Evolutionary conservation across 805 yeast species (phyloP), one percentile per base, ranked within the genome.

Genomic region (Schwanniomyces polymorphus): DNA sequence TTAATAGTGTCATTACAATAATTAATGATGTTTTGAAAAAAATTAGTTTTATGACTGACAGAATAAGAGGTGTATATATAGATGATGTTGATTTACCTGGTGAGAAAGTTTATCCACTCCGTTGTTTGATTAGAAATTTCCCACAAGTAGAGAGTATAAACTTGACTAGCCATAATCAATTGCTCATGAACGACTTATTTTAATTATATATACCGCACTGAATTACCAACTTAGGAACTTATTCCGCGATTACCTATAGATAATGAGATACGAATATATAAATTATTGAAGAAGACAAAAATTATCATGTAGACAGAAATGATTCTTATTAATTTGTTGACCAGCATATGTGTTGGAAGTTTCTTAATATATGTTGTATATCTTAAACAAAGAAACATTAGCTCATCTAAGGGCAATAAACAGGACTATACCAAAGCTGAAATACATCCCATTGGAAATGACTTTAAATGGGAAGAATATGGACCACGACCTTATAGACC

Each of bases 391-490:
- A 5, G 12, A 7, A 29, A 29, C 2, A 11, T 2, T 29, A 29
- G 16, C 3, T 12, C 3, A 12, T 5, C 7, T n/a, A 29, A 29
- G 10, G 21, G 8, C 8, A 7, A 3, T 7, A 10, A 31, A 7
- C 17, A 3, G 3, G 35, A 31, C 11, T 26, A 47, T 43, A 7
- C 6, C 38, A 25, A 16, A 21, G 27, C 34, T 27, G 21, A 4
- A 10, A 43, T 58, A 2, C 38, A 45, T 1, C 61, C 80, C 1
- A 72, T 72, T 3, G 55, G 52, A 18, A 48, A 62, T 3, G 61
- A 61, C 45, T 76, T 78, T 49, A 57, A 75, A 16, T 83, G 85
- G 82, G 47, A 62, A 11, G 50, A 53, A 4, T 26, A 11, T 11
- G 14, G 25, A 1, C 43, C 43, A 5, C 10, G 44, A 16, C 25